Conservation (phyloP, 1,284 basidiomycete species). For the Leccinum fallax region DNA sequence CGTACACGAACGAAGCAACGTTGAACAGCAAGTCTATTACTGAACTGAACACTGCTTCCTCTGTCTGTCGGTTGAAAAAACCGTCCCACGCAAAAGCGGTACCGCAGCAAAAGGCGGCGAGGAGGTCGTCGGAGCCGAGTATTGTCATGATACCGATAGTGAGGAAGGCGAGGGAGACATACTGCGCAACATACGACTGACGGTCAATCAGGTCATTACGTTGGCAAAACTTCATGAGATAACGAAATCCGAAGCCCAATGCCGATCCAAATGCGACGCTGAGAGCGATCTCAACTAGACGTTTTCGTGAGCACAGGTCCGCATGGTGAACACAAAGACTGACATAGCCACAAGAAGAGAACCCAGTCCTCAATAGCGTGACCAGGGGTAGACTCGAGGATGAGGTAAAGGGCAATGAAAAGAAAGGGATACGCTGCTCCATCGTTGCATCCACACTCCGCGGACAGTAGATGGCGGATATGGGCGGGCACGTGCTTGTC, state of each 20-base stretch:
- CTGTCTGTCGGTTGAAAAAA: conserved; percentile 96
- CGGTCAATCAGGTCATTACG: conserved; percentile 89
- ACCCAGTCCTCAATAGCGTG: conserved; percentile 83
- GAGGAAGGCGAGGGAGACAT: conserved; percentile 76
- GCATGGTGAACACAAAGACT: conserved; percentile 36
- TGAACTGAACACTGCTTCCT: conserved; percentile 93
- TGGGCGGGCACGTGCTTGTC: conserved; percentile 98
- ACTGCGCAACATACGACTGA: conserved; percentile 86
- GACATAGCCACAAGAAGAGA: conserved; percentile 80
- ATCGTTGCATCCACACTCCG: conserved; percentile 93
- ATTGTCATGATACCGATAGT: conserved; percentile 85
- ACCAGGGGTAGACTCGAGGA: conserved; percentile 64
- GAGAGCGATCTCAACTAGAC: conserved; percentile 78
- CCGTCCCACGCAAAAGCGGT: conserved; percentile 99
- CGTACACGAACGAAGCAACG: conserved; percentile 87
- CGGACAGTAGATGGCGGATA: conserved; percentile 86
- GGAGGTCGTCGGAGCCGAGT: conserved; percentile 91
- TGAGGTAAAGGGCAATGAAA: conserved; percentile 90
- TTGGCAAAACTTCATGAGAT: conserved; percentile 96
- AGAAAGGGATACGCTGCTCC: conserved; percentile 97
- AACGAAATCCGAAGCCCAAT: conserved; percentile 83
- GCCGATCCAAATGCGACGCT: conserved; percentile 80
- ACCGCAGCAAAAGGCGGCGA: conserved; percentile 94
- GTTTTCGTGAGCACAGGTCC: conserved; percentile 8
- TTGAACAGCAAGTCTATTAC: conserved; percentile 95